Conservation (phyloP, 306 rosid genomes). For the cucumber (Cucumis sativus) region DNA sequence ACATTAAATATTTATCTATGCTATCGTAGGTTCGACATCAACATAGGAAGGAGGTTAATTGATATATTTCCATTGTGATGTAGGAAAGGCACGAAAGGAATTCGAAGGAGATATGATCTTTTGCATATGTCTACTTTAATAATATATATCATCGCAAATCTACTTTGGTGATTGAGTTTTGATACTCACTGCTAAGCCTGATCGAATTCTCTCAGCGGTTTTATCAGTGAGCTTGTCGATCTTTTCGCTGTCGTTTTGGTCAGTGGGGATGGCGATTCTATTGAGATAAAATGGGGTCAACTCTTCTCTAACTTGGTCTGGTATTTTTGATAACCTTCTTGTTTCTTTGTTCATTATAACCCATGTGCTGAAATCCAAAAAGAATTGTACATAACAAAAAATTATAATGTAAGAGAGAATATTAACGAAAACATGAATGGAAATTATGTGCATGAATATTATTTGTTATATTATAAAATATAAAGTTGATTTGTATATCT, state of each 20-base stretch:
- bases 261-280: constrained; percentile 35
- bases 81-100: not conserved
- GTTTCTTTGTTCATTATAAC: constrained; percentile 92
- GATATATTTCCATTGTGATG: no score
- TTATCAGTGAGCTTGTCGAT: constrained; percentile 63
- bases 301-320: constrained; percentile 65
- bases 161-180: not conserved
- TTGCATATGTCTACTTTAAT: not conserved
- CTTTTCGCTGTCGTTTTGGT: constrained; percentile 45
- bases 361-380: constrained; percentile 46
- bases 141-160: not conserved
- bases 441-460: not conserved
- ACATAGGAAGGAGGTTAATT: no score
- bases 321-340: constrained; percentile 69
- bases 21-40: no score
- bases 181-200: constrained; percentile 73
- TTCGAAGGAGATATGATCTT: not conserved
- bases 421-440: no score
- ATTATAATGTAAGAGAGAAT: no score
- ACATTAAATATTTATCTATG: no score
- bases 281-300: constrained; percentile 56
- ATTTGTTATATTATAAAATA: no score
- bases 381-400: no score
- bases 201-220: constrained; percentile 44
- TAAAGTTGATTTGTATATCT: no score